Conservation (phyloP, 1,284 basidiomycete species). For the Ceratobasidium sp. region DNA sequence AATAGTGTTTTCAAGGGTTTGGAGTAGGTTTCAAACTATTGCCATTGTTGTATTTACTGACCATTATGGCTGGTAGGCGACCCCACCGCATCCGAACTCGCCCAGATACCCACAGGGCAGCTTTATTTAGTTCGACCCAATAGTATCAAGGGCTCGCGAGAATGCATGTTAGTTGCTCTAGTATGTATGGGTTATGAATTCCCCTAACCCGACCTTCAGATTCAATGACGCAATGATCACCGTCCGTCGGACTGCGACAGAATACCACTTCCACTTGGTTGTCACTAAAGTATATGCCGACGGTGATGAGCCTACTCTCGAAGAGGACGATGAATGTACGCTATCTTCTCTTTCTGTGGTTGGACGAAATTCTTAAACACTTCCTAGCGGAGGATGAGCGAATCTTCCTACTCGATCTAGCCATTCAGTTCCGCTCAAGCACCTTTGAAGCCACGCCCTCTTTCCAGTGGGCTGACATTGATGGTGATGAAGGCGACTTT, state of each 20-base stretch:
- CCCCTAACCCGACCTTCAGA: constrained; percentile 61
- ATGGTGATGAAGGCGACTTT: constrained; percentile 78
- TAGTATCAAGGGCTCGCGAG: constrained; percentile 89
- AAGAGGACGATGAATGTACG: constrained; percentile 96
- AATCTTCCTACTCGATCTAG: constrained; percentile 90
- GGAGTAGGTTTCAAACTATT: constrained; percentile 76
- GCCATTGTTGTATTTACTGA: constrained; percentile 3
- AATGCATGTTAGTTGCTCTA: constrained; percentile 89
- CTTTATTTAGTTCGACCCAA: constrained; percentile 93
- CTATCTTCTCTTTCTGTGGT: constrained; percentile 48
- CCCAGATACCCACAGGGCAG: constrained; percentile 93
- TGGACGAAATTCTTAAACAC: not conserved
- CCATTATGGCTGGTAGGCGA: constrained; percentile 54
- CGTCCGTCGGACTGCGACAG: constrained; percentile 85
- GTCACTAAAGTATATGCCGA: constrained; percentile 96
- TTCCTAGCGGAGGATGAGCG: constrained; percentile 87
- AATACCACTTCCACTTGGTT: constrained; percentile 93
- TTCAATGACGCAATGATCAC: constrained; percentile 97
- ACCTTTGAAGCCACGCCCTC: constrained; percentile 84
- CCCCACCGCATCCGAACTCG: constrained; percentile 88
- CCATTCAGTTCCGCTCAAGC: constrained; percentile 84
- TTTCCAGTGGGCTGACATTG: constrained; percentile 90
- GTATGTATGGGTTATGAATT: not conserved
- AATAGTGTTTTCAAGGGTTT: constrained; percentile 91
- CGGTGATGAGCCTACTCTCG: constrained; percentile 92